Base-by-base conservation (phyloP, 2,329 filamentous ascomycete species). In the Fusarium veterinarium region DNA sequence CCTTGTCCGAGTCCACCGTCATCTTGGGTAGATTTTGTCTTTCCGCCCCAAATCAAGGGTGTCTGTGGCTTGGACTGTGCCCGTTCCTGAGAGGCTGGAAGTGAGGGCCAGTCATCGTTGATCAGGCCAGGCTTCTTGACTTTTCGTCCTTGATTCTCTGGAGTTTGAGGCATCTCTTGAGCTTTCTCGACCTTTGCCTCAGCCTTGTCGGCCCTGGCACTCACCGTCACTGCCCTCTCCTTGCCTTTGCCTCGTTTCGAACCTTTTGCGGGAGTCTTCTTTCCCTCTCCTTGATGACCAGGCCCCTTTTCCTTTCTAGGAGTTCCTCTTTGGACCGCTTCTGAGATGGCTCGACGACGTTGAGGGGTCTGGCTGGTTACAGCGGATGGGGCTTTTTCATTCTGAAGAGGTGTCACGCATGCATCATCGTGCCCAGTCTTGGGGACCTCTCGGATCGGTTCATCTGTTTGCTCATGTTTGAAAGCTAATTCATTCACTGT, bases 61-160 rank as follows among this genome's bases (percentile, higher is more conserved):
- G 76, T 68, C 28, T 71, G 64, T 11, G 75, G 33, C 49, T 75
- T 75, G 35, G 76, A 72, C 19, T 44, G 51, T 8, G 76, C 77
- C 13, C 75, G 72, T n/a, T 77, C 75, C 20, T 76, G 75, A 51
- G 76, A 74, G 40, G 60, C 66, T 31, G 75, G 74, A 41, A 79
- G 60, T 10, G 68, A 77, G 25, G 77, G 77, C 75, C 77, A 80
- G 19, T 79, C 73, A 2, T 78, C 70, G 13, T 61, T 72, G 57
- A 72, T 74, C 38, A 77, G 41, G 3, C 61, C 65, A 38, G 69
- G 59, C 30, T 70, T 75, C 51, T 69, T 71, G 38, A 58, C 44
- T 14, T 69, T 72, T 8, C 25, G 23, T 12, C 14, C 41, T 33
- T 38, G 62, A 48, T 45, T 56, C 16, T 71, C 60, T 17, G 72